A percentile compares a stretch with the other conserved stretches of the same genome.
These are phyloP conservation scores for Boletus reticulatus DNA, from an alignment of 768 basidiomycete genomes.

Conservation along the genomic window DNA sequence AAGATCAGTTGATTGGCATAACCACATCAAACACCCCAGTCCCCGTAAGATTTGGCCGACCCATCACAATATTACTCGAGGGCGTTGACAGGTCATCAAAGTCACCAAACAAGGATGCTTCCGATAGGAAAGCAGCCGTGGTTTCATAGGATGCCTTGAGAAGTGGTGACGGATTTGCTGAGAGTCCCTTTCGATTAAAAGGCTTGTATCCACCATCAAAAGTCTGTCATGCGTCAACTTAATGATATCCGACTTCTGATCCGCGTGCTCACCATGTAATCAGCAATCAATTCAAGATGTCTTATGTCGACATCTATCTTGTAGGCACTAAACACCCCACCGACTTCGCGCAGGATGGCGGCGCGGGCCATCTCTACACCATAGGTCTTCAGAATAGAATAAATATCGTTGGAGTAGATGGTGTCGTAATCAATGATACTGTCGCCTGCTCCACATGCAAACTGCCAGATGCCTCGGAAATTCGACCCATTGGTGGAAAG, in stretches of 20 bases:
- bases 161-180: conserved; percentile 89
- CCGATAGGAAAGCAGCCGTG: conserved; percentile 88
- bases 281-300: conserved; percentile 95
- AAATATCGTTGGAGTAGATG: conserved; percentile 94
- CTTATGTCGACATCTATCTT: conserved; percentile 93
- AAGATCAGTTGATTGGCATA: conserved; percentile 38
- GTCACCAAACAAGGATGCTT: conserved; percentile 92
- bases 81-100: conserved; percentile 91
- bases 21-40: conserved; percentile 93
- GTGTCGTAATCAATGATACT: conserved; percentile 72
- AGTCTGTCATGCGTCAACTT: conserved; percentile 53
- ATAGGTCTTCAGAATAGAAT: conserved; percentile 86
- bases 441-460: conserved; percentile 49
- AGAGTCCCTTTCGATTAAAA: conserved; percentile 95
- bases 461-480: conserved; percentile 85
- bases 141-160: conserved; percentile 98
- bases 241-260: background rate
- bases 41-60: conserved; percentile 85
- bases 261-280: conserved; percentile 84
- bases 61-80: conserved; percentile 89
- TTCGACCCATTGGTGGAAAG: conserved; percentile 93
- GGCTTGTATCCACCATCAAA: conserved; percentile 98
- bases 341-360: conserved; percentile 88
- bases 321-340: conserved; percentile 90
- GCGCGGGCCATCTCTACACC: conserved; percentile 96